Conservation (phyloP, 2,329 filamentous ascomycete genomes). For the Aspergillus ochraceus region DNA sequence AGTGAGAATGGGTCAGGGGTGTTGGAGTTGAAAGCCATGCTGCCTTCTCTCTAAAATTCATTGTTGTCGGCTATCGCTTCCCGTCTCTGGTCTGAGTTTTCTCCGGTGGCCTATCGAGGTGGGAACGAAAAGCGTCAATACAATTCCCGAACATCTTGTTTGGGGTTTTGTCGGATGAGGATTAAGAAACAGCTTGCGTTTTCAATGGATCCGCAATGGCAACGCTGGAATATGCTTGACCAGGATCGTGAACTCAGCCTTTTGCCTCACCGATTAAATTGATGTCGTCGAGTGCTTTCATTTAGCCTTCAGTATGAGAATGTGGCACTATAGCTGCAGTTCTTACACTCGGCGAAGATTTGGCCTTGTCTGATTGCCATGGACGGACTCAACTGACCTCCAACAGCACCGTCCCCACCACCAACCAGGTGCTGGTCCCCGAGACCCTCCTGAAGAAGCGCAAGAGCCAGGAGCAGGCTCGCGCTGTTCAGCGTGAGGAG, state of each 20-base stretch:
- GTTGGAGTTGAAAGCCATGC: constrained; percentile 71
- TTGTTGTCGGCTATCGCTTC: constrained; percentile 57
- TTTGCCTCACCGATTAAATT: constrained; percentile 74
- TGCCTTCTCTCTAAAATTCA: constrained; percentile 74
- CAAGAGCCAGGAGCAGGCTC: constrained; percentile 99
- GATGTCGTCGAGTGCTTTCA: constrained; percentile 73
- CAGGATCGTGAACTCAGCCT: constrained; percentile 21
- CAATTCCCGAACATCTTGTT: constrained; percentile 53
- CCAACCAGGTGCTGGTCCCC: constrained; percentile 94
- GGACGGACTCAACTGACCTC: constrained; percentile 77
- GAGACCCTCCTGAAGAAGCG: constrained; percentile 99
- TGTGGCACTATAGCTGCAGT: constrained; percentile 88
- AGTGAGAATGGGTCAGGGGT: constrained; percentile 66
- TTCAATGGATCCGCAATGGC: constrained; percentile 25
- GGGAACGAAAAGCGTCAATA: constrained; percentile 48
- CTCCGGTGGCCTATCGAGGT: neutral
- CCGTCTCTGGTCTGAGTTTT: constrained; percentile 15
- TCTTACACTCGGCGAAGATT: constrained; percentile 78
- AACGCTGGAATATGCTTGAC: constrained; percentile 28
- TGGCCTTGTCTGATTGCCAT: constrained; percentile 62
- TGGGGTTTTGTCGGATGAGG: constrained; percentile 79
- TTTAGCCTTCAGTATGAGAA: constrained; percentile 72
- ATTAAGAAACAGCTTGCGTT: constrained; percentile 36
- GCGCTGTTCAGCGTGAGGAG: constrained; percentile 80
- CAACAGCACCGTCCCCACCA: constrained; percentile 81